A percentile compares a stretch with the other conserved stretches of the same genome.
These are phyloP conservation scores for Lichtheimia hyalospora DNA, from an alignment of 371 early-diverging fungal genomes.

Conservation along the genomic window DNA sequence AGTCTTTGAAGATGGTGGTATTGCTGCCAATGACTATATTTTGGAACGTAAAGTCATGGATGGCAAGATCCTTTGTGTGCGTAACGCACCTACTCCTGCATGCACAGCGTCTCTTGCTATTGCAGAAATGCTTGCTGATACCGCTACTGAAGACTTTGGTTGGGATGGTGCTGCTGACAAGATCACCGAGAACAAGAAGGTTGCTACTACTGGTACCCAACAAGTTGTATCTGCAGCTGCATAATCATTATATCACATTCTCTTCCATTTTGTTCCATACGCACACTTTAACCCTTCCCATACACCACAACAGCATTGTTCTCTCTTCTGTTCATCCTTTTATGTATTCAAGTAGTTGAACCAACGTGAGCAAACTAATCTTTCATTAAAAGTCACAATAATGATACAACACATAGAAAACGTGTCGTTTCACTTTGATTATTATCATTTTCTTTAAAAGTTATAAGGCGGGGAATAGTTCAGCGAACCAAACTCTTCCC, in stretches of 20 bases:
- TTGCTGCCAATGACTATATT: constrained; percentile 50
- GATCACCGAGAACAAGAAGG: constrained; percentile 7
- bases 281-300: no score
- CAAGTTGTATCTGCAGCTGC: constrained; percentile 10
- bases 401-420: no score
- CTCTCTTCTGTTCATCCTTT: neutral
- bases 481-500: constrained; percentile 45
- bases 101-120: constrained; percentile 52
- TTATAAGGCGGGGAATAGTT: constrained; percentile 23
- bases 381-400: neutral
- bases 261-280: neutral
- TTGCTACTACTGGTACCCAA: constrained; percentile 1
- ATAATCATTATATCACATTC: no score
- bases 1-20: constrained; percentile 47
- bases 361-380: constrained; percentile 2
- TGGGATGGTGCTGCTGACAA: constrained; percentile 25
- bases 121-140: constrained; percentile 49
- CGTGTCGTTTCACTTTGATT: neutral
- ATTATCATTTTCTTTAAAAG: constrained; percentile 30
- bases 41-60: constrained; percentile 50
- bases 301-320: neutral
- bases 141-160: constrained; percentile 47
- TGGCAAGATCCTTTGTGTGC: constrained; percentile 44
- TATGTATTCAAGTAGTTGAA: neutral
- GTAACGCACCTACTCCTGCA: constrained; percentile 55